Evolutionary conservation across 345 rosid species (phyloP).

Genomic region (Adansonia digitata): DNA sequence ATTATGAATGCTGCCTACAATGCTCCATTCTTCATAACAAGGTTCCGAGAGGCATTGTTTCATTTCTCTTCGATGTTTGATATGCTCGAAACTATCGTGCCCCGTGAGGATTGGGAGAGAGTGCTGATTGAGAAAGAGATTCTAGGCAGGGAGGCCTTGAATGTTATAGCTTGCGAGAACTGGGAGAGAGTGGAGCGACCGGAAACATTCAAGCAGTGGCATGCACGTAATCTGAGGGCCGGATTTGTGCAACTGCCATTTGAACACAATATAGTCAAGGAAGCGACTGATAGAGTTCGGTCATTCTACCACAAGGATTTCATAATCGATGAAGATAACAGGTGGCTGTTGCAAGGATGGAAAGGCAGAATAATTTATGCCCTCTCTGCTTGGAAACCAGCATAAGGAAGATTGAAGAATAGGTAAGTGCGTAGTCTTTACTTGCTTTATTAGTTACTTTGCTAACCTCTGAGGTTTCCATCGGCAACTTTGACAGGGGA

Average conservation of each 20-base stretch:
- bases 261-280: slow-evolving; percentile 36
- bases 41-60: slow-evolving; percentile 89
- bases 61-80: slow-evolving; percentile 89
- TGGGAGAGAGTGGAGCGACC: slow-evolving; percentile 95
- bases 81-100: slow-evolving; percentile 70
- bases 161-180: slow-evolving; percentile 85
- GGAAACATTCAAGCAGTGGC: slow-evolving; percentile 95
- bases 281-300: slow-evolving; percentile 37
- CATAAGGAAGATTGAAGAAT: slow-evolving; percentile 19
- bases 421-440: not conserved
- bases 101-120: slow-evolving; percentile 73
- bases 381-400: slow-evolving; percentile 79
- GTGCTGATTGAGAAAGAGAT: slow-evolving; percentile 68
- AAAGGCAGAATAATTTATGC: slow-evolving; percentile 77
- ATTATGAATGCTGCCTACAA: slow-evolving; percentile 65
- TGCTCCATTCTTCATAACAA: slow-evolving; percentile 82
- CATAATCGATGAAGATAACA: slow-evolving; percentile 59
- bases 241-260: slow-evolving; percentile 71
- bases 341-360: slow-evolving; percentile 94
- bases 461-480: not conserved
- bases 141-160: slow-evolving; percentile 77
- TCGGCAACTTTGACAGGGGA: not conserved
- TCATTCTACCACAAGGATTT: slow-evolving; percentile 70
- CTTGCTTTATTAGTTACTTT: not conserved
- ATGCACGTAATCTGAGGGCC: slow-evolving; percentile 59